phyloP scores from a whole-genome alignment of 345 rosid species.

The Citropsis articulata region DNA sequence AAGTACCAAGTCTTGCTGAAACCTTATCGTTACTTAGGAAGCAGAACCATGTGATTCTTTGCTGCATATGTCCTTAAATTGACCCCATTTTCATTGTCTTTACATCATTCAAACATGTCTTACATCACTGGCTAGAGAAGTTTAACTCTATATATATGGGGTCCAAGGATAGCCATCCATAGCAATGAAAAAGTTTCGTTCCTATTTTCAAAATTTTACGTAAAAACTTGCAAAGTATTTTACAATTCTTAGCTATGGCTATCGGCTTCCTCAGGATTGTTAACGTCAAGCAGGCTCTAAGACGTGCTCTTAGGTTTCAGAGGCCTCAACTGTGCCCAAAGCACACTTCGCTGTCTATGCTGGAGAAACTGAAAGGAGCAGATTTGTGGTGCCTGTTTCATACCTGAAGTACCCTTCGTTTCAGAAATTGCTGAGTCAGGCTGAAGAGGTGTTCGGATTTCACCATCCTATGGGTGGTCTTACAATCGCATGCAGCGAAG shows the following conservation, averaged over 20 bases:
- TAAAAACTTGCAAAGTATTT: not conserved
- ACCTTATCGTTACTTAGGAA: no score
- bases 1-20: not conserved
- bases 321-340: constrained; percentile 31
- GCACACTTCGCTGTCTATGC: constrained; percentile 41
- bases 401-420: no score
- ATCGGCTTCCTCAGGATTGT: not conserved
- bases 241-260: not conserved
- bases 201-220: not conserved
- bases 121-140: not conserved
- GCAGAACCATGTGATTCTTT: not conserved
- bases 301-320: not conserved
- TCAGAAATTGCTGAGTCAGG: no score
- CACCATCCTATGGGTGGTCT: no score
- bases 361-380: constrained; percentile 37
- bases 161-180: not conserved
- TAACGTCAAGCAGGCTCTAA: not conserved
- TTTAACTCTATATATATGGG: not conserved
- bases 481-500: no score
- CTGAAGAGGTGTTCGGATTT: no score
- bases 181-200: not conserved
- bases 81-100: not conserved
- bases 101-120: not conserved
- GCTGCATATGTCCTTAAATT: not conserved
- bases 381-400: no score